phyloP scores from a whole-genome alignment of 2,329 filamentous ascomycete species.

The Helicocarpus griseus region DNA sequence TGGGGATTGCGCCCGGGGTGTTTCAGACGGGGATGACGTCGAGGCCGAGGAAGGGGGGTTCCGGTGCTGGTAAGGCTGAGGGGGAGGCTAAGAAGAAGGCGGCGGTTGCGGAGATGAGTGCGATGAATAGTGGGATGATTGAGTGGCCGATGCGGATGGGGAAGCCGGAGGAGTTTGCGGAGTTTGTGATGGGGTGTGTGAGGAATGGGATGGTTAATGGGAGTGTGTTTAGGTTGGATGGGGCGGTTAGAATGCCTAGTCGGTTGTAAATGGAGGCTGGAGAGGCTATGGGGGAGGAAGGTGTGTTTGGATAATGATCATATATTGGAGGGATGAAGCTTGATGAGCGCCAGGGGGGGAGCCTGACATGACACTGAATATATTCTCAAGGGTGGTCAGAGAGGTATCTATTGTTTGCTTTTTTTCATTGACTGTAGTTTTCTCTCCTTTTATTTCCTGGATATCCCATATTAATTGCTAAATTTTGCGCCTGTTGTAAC shows the following conservation, averaged over 20 bases:
- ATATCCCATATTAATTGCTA: neutral
- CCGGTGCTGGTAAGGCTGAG: neutral
- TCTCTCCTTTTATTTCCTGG: neutral
- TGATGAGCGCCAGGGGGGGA: neutral
- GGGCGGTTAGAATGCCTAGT: constrained; percentile 18
- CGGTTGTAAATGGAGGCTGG: constrained; percentile 8
- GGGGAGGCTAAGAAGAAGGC: constrained; percentile 6
- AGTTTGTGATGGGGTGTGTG: constrained; percentile 17
- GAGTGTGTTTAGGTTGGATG: constrained; percentile 16
- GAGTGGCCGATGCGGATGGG: constrained; percentile 18
- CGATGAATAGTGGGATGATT: constrained; percentile 14
- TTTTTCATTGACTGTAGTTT: neutral
- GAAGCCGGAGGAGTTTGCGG: constrained; percentile 16
- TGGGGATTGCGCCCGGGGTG: constrained; percentile 17
- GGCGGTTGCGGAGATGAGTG: neutral
- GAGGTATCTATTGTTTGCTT: neutral
- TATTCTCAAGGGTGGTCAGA: too few species aligned
- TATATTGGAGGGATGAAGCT: neutral
- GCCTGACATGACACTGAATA: too few species aligned
- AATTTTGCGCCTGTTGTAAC: neutral
- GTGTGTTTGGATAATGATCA: neutral
- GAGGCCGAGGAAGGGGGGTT: constrained; percentile 5
- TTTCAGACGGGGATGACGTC: constrained; percentile 18
- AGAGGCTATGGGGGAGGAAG: neutral
- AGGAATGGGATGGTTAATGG: constrained; percentile 20